phyloP scores from a whole-genome alignment of 2,329 filamentous ascomycete species.

The Colletotrichum sp. region DNA sequence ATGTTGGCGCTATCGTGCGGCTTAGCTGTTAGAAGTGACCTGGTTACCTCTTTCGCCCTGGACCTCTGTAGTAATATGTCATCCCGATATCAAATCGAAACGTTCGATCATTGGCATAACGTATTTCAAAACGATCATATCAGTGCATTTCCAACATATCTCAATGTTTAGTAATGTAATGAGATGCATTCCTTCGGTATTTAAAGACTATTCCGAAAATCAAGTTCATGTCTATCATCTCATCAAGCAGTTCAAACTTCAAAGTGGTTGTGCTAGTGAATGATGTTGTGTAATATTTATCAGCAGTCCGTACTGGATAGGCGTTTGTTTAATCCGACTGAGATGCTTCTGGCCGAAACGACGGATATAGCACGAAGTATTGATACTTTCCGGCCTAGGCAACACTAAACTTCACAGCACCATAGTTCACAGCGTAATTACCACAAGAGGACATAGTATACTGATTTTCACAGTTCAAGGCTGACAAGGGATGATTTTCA shows the following conservation, averaged over 20 bases:
- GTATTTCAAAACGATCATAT: background rate
- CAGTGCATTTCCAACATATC: background rate
- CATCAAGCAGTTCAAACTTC: background rate
- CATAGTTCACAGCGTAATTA: too few relatives aligned
- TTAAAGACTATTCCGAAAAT: background rate
- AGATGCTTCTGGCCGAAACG: background rate
- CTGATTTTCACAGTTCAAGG: background rate
- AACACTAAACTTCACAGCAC: background rate
- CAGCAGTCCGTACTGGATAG: background rate
- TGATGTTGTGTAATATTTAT: background rate
- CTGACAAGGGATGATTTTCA: background rate
- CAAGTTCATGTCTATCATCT: background rate
- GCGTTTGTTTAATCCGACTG: fast-evolving
- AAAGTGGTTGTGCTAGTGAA: background rate
- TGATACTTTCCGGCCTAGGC: background rate
- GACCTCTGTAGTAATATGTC: background rate
- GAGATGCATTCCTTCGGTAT: background rate
- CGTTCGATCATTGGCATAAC: background rate
- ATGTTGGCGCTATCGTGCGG: background rate
- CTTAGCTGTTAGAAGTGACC: background rate
- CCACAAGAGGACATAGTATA: too few relatives aligned
- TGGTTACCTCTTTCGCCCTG: background rate
- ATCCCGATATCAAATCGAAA: fast-evolving
- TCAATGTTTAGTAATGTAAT: background rate
- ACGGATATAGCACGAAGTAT: background rate